Base-by-base conservation (phyloP, 176 grass and related monocot species). In the Aegilops longissima region DNA sequence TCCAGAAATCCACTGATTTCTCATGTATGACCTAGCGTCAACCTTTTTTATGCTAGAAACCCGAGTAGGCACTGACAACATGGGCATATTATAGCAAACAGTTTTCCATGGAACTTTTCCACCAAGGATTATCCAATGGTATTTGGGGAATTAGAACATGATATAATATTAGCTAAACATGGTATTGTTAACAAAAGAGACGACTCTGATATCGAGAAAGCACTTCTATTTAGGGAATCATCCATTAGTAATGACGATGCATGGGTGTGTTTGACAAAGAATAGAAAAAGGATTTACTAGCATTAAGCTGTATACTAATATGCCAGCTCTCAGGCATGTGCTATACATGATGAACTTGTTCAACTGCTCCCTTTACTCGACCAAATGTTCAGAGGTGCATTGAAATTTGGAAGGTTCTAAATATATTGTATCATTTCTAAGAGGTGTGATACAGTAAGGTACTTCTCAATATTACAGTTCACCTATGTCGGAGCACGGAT, bases 131-230 rank as follows among this genome's bases (percentile, higher is more conserved):
- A 77, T 83, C 30, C n/a, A 7, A 52, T 44, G 3, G 12, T 54
- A 49, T 72, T 69, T 40, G 78, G 1, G 20, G 56, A 72, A 40
- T 1, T 9, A 2, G 49, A 77, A 82, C 36, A 86, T 36, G 49
- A 62, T 40, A 30, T 73, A 70, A 51, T 25, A 27, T 44, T 4
- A 73, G 61, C 5, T 45, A 75, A 24, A 66, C 66, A 85, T 10
- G 73, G 64, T 85, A 42, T 44, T 59, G 70, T 44, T 34, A 62
- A 52, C 54, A 85, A 31, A 62, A 76, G 33, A 82, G 47, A 65
- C 11, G 5, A 18, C 31, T 34, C 20, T 6, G 47, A 74, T 42
- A 61, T 68, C 18, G 3, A 21, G 33, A 76, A 59, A 40, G 31
- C 4, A 20, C 12, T 75, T 76, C 21, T 61, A 24, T 64, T 67